Conservation (phyloP, 129 eudicot species). For the sunflower (Helianthus annuus) region HanXRQr2.0-SUNRISE NC_035441.2:177572639-177573138, state of each 20-base stretch:
- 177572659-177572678: too few relatives aligned
- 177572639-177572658: too few relatives aligned
- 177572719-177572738: constrained; percentile 25
- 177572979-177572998: constrained; percentile 31
- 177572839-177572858: too few relatives aligned
- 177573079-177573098: constrained; percentile 15
- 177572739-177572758: constrained; percentile 16
- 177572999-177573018: constrained; percentile 18
- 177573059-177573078: constrained; percentile 12
- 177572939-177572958: constrained; percentile 19
- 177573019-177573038: neutral
- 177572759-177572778: constrained; percentile 10
- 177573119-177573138: constrained; percentile 25
- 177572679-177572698: too few relatives aligned
- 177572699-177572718: neutral
- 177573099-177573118: constrained; percentile 17
- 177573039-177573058: neutral
- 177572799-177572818: constrained; percentile 23
- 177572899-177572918: too few relatives aligned
- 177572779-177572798: neutral
- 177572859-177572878: neutral
- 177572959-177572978: constrained; percentile 33
- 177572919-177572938: constrained; percentile 3
- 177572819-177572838: neutral
- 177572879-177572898: neutral